Percentiles rank a stretch among this genome's conserved stretches.
Conservation (phyloP, 2,329 filamentous ascomycete species). For the Aspergillus fijiensis region DNA sequence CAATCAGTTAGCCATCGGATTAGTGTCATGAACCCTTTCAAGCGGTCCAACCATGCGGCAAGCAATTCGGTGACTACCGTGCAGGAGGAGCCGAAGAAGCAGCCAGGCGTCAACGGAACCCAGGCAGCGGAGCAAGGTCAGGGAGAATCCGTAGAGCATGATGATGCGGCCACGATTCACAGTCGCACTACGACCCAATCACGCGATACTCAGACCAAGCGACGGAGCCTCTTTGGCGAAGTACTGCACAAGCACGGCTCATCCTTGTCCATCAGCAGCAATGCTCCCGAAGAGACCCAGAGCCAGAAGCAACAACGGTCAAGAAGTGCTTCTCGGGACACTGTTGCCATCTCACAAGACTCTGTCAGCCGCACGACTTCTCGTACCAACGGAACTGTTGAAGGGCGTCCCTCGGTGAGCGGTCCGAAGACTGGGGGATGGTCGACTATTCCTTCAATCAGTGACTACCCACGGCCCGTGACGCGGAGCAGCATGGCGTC, state of each 20-base stretch:
- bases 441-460: conserved; percentile 36
- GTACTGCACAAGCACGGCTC: conserved; percentile 34
- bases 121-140: conserved; percentile 3
- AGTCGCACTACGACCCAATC: conserved; percentile 40
- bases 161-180: conserved; percentile 38
- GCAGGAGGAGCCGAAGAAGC: conserved; percentile 26
- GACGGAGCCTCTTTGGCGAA: conserved; percentile 44
- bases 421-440: conserved; percentile 29
- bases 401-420: conserved; percentile 16
- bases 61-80: conserved; percentile 39
- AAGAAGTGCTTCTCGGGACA: conserved; percentile 30
- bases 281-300: conserved; percentile 24
- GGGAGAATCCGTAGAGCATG: conserved; percentile 27
- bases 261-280: conserved; percentile 28
- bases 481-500: conserved; percentile 30
- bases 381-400: conserved; percentile 26
- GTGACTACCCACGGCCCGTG: conserved; percentile 34
- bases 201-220: conserved; percentile 36
- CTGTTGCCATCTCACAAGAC: conserved; percentile 28
- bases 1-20: conserved; percentile 42
- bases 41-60: conserved; percentile 38
- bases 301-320: conserved; percentile 27
- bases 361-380: conserved; percentile 31
- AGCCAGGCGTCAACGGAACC: conserved; percentile 24
- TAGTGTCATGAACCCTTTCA: conserved; percentile 47